Conservation (phyloP, 176 grass and related monocot genomes). For the Eleusine coracana region DNA sequence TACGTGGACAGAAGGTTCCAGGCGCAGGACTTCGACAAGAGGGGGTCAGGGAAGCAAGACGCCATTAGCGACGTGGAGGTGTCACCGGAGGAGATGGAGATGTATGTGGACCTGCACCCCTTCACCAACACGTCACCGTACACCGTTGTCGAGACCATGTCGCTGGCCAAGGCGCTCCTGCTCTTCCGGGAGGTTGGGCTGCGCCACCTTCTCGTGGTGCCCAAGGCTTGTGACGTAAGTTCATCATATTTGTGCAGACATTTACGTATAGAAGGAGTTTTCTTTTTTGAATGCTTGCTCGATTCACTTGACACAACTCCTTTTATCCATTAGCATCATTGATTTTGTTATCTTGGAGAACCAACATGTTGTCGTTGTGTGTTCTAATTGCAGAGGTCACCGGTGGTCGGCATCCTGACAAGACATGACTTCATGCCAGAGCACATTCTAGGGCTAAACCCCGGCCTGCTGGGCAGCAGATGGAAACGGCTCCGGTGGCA, state of each 20-base stretch:
- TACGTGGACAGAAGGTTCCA: constrained; percentile 50
- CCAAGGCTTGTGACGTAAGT: constrained; percentile 81
- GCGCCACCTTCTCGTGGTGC: constrained; percentile 85
- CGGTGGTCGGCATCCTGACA: constrained; percentile 86
- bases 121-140: constrained; percentile 95
- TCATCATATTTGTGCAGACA: not conserved
- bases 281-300: no score
- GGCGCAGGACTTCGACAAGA: constrained; percentile 83
- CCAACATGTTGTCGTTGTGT: not conserved
- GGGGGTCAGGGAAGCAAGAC: constrained; percentile 80
- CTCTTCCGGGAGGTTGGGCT: constrained; percentile 95
- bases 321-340: no score
- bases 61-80: constrained; percentile 55
- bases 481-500: constrained; percentile 83
- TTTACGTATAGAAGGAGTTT: no score
- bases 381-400: constrained; percentile 60
- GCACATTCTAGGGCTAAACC: constrained; percentile 84
- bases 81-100: constrained; percentile 90
- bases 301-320: no score
- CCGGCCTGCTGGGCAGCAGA: constrained; percentile 45
- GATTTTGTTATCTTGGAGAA: no score
- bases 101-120: constrained; percentile 92
- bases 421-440: constrained; percentile 97
- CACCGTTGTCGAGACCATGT: constrained; percentile 96
- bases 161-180: constrained; percentile 84